Conservation (phyloP, 495 filamentous ascomycete genomes). For the Penicillium bovifimosum region DNA sequence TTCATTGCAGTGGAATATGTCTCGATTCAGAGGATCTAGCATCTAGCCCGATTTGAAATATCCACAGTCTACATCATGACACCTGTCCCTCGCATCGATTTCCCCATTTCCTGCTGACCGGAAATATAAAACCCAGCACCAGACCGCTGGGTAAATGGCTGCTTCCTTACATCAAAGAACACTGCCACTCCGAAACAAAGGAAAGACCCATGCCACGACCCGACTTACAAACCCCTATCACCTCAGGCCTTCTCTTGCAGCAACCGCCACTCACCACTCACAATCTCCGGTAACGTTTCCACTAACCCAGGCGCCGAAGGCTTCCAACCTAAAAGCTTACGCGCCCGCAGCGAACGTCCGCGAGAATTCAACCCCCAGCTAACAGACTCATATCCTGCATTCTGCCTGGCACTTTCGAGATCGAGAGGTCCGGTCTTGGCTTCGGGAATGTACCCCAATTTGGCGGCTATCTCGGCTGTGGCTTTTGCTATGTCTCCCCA, state of each 20-base stretch:
- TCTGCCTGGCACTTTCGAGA: slow-evolving; percentile 24
- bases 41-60: not conserved
- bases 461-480: slow-evolving; percentile 53
- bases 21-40: not conserved
- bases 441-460: slow-evolving; percentile 54
- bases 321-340: slow-evolving; percentile 56
- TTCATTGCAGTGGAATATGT: too few relatives aligned
- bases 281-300: slow-evolving; percentile 45
- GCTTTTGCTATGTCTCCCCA: slow-evolving; percentile 59
- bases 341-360: slow-evolving; percentile 49
- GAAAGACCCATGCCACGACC: not conserved
- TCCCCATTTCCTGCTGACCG: not conserved
- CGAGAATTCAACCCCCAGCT: slow-evolving; percentile 56
- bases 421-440: slow-evolving; percentile 36
- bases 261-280: slow-evolving; percentile 26
- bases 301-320: slow-evolving; percentile 45
- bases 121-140: slow-evolving; percentile 7
- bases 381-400: slow-evolving; percentile 32
- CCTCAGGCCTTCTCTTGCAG: slow-evolving; percentile 7
- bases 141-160: not conserved
- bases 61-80: not conserved
- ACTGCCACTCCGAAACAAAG: not conserved
- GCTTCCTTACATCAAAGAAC: not conserved
- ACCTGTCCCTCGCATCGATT: not conserved
- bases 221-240: not conserved